Evolutionary conservation across 2,329 filamentous ascomycete genomes (phyloP).

Genomic region (Graphilbum fragrans): DNA sequence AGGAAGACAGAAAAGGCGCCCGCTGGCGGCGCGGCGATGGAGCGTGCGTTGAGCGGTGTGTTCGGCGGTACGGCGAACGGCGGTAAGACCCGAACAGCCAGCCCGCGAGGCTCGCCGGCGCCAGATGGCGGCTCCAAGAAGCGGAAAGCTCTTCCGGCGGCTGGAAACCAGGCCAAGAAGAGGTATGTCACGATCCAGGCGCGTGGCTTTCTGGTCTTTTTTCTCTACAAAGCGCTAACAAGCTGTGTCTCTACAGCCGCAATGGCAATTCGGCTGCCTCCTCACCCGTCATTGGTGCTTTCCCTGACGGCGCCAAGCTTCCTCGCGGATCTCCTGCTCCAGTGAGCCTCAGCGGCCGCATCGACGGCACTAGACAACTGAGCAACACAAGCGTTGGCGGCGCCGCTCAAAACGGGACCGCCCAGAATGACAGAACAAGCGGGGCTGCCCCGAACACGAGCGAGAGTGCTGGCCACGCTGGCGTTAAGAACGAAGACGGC

Average conservation of each 20-base stretch:
- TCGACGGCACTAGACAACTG: neutral
- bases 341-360: slow-evolving; percentile 15
- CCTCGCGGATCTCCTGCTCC: slow-evolving; percentile 49
- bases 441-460: too few relatives aligned
- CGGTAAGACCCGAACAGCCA: slow-evolving; percentile 47
- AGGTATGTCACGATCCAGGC: slow-evolving; percentile 51
- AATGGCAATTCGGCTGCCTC: slow-evolving; percentile 51
- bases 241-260: slow-evolving; percentile 13
- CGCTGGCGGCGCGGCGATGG: slow-evolving; percentile 40
- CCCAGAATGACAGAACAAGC: neutral
- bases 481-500: neutral
- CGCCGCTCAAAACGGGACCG: too few relatives aligned
- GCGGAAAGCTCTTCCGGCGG: slow-evolving; percentile 50
- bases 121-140: slow-evolving; percentile 58
- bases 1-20: slow-evolving; percentile 65
- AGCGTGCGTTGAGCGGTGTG: slow-evolving; percentile 54
- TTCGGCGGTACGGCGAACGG: slow-evolving; percentile 25
- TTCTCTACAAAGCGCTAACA: too few relatives aligned
- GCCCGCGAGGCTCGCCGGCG: slow-evolving; percentile 55
- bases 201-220: too few relatives aligned
- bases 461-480: too few relatives aligned
- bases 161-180: slow-evolving; percentile 65
- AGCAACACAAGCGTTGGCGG: neutral
- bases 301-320: slow-evolving; percentile 46
- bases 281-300: slow-evolving; percentile 60